A percentile compares a stretch with the other conserved stretches of the same genome.
These are phyloP conservation scores for Trichosporon sp. DNA, from an alignment of 1,284 basidiomycete genomes.

Conservation along the genomic window DNA sequence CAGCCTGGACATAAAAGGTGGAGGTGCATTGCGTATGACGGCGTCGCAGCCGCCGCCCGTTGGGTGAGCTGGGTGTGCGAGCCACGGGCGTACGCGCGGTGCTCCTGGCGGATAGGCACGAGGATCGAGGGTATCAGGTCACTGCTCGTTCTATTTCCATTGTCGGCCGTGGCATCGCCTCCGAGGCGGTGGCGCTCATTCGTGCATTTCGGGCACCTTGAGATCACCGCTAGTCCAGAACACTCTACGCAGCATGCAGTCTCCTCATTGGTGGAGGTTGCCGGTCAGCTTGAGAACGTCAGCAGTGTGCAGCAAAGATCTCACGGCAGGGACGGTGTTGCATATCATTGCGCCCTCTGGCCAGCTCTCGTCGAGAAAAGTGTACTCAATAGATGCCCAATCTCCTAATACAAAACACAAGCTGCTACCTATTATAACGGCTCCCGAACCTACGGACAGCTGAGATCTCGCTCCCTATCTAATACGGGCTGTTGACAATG, in stretches of 20 bases:
- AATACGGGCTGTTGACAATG: slow-evolving; percentile 45
- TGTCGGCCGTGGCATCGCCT: not conserved
- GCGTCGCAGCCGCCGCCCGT: not conserved
- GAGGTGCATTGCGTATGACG: not conserved
- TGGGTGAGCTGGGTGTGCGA: not conserved
- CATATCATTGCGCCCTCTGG: not conserved
- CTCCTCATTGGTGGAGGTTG: not conserved
- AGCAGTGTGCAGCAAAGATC: not conserved
- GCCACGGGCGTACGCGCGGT: not conserved
- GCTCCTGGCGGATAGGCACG: not conserved
- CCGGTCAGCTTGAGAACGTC: no score
- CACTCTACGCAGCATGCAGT: not conserved
- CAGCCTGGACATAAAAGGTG: not conserved
- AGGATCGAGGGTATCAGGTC: not conserved
- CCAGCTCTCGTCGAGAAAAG: not conserved
- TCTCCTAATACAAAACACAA: slow-evolving; percentile 2
- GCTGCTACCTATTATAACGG: slow-evolving; percentile 4
- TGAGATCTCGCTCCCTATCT: slow-evolving; percentile 1
- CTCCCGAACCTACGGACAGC: not conserved
- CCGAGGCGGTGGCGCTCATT: not conserved
- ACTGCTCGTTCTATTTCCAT: not conserved
- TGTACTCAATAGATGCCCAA: slow-evolving; percentile 4
- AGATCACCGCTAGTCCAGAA: not conserved
- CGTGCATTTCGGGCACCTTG: not conserved
- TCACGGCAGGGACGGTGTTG: not conserved